A percentile compares a stretch with the other conserved stretches of the same genome.
Evolutionary conservation across 305 asterid species (phyloP).

Genomic region (Fraxinus velutina): DNA sequence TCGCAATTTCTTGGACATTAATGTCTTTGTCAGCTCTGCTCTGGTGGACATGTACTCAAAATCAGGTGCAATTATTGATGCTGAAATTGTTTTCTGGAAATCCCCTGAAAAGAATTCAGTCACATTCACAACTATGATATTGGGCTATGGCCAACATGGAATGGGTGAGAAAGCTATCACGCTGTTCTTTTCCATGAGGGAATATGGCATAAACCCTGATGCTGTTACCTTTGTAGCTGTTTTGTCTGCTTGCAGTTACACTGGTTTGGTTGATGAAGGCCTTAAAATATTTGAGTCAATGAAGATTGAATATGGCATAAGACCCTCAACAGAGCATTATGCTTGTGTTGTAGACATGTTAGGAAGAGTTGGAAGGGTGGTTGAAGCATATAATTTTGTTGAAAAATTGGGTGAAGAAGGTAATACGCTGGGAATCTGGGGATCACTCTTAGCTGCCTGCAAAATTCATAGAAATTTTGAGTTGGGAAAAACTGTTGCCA

Average conservation of each 20-base stretch:
- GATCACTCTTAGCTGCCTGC: conserved; percentile 82
- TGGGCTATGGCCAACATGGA: conserved; percentile 87
- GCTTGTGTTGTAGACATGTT: conserved; percentile 81
- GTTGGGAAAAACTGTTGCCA: conserved; percentile 70
- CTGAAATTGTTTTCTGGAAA: conserved; percentile 56
- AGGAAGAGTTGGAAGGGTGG: conserved; percentile 81
- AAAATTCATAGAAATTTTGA: conserved; percentile 58
- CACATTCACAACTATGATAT: conserved; percentile 76
- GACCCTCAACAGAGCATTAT: conserved; percentile 61
- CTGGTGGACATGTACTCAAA: conserved; percentile 88
- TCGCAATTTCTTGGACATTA: conserved; percentile 53
- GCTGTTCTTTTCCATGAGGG: conserved; percentile 52
- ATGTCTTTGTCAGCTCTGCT: conserved; percentile 71
- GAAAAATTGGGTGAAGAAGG: conserved; percentile 52
- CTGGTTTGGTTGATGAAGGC: conserved; percentile 63
- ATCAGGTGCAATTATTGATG: conserved; percentile 57
- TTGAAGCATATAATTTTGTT: conserved; percentile 67
- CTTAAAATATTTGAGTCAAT: conserved; percentile 60
- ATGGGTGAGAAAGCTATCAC: conserved; percentile 65
- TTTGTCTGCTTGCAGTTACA: conserved; percentile 72
- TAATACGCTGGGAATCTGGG: conserved; percentile 64
- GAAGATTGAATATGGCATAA: conserved; percentile 50
- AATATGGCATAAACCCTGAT: conserved; percentile 43
- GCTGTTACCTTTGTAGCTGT: conserved; percentile 56
- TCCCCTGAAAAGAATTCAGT: conserved; percentile 59